Evolutionary conservation across 495 filamentous ascomycete species (phyloP).

Genomic region (Hypomontagnella monticulosa): DNA sequence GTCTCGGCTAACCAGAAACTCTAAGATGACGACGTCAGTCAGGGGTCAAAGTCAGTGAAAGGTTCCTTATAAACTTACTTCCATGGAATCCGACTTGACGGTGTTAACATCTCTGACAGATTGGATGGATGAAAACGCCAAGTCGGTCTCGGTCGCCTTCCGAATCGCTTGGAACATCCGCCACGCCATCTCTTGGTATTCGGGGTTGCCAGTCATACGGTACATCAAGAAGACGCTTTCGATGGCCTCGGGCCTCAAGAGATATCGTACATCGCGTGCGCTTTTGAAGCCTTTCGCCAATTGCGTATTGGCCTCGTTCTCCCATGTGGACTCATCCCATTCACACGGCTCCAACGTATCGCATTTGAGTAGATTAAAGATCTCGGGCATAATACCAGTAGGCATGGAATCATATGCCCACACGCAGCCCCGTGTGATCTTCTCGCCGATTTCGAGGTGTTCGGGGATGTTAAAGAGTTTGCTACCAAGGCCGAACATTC

Average conservation of each 20-base stretch:
- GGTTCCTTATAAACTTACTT: conserved; percentile 39
- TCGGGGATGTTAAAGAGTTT: conserved; percentile 69
- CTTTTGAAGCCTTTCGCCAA: conserved; percentile 38
- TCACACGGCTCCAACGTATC: conserved; percentile 32
- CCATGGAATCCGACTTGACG: conserved; percentile 54
- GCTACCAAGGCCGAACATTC: conserved; percentile 79
- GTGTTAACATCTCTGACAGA: conserved; percentile 40
- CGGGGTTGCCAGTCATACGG: conserved; percentile 74
- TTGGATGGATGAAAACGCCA: conserved; percentile 43
- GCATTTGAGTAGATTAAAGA: conserved; percentile 67
- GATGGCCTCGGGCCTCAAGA: conserved; percentile 71
- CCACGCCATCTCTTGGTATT: conserved; percentile 77
- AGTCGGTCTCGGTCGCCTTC: conserved; percentile 65
- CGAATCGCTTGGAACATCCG: conserved; percentile 75
- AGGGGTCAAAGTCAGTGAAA: not conserved
- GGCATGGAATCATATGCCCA: conserved; percentile 78
- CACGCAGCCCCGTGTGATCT: conserved; percentile 80
- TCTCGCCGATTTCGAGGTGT: conserved; percentile 73
- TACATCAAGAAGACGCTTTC: conserved; percentile 81
- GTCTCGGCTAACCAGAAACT: conserved; percentile 74
- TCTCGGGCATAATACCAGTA: conserved; percentile 81
- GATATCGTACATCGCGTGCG: conserved; percentile 50
- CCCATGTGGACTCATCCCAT: conserved; percentile 36
- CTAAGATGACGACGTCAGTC: conserved; percentile 29
- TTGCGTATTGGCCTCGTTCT: conserved; percentile 24